Percentiles rank a stretch among this genome's conserved stretches.
Evolutionary conservation across 805 yeast species (phyloP).

Genomic region (Candida taoyuanica): DNA sequence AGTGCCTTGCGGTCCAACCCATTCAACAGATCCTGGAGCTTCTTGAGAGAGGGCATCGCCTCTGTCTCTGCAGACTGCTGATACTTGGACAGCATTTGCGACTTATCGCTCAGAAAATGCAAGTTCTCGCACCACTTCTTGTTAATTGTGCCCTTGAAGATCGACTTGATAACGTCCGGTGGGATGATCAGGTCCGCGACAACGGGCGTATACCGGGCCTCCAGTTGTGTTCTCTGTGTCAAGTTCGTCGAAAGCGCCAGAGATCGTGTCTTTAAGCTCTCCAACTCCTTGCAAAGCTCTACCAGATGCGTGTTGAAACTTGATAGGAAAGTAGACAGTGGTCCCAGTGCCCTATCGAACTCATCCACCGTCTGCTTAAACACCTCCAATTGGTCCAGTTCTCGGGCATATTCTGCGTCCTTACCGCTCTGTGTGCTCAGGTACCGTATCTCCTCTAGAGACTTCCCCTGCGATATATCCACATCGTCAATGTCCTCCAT

Average conservation of each 20-base stretch:
- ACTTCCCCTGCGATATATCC: slow-evolving; percentile 1
- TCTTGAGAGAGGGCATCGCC: slow-evolving; percentile 19
- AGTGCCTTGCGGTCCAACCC: slow-evolving; percentile 57
- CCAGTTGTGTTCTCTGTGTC: slow-evolving; percentile 42
- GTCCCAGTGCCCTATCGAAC: slow-evolving; percentile 32
- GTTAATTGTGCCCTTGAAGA: slow-evolving; percentile 54
- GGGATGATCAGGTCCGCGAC: slow-evolving; percentile 73
- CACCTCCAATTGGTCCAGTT: slow-evolving; percentile 16
- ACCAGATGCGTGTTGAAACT: slow-evolving; percentile 56
- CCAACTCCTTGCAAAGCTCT: slow-evolving; percentile 56
- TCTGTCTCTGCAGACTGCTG: slow-evolving; percentile 13
- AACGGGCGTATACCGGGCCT: slow-evolving; percentile 61
- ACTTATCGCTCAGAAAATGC: slow-evolving; percentile 52
- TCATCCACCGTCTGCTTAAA: slow-evolving; percentile 15
- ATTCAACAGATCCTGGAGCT: slow-evolving; percentile 34
- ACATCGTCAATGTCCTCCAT: neutral
- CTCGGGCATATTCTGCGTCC: slow-evolving; percentile 6
- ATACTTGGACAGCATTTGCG: slow-evolving; percentile 46
- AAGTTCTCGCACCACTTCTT: slow-evolving; percentile 64
- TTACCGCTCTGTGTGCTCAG: slow-evolving; percentile 1
- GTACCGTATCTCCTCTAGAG: slow-evolving; percentile 19
- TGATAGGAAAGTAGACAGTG: slow-evolving; percentile 48
- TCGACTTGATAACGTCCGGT: slow-evolving; percentile 57
- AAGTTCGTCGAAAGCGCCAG: slow-evolving; percentile 43
- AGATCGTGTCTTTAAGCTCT: slow-evolving; percentile 51